Base-by-base conservation (phyloP, 2,329 filamentous ascomycete species). In the Metarhizium guizhouense region DNA sequence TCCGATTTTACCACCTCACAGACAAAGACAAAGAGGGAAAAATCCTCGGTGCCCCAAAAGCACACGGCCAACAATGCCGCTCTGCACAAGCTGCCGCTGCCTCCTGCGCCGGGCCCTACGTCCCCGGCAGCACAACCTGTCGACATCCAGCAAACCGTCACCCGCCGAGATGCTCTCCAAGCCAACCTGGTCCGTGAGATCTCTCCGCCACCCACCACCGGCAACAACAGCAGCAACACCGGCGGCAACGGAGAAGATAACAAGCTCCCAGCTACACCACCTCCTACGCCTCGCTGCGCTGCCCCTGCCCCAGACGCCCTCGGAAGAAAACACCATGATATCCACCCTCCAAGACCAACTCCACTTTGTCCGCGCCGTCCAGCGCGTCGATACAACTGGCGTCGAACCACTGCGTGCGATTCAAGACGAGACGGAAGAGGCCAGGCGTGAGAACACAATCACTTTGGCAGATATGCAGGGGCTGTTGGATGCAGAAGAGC, bases 271-370 rank as follows among this genome's bases (percentile, higher is more conserved):
- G 68, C 80, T 97, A 0, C 84, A 83, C 63, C 93, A 96, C 69
- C 84, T 97, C 10, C 85, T 96, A 40, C 88, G 89, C 18, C 85
- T 97, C 43, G 95, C 92, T 4, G 92, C 93, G 14, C 85, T 99
- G 0, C 91, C 93, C 0, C 79, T 79, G 1, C 91, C 93, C 0
- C 72, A 77, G 18, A 77, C 77, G 2, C 61, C 74, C 2, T 76
- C 76, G 53, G 85, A 91, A 63, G 87, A 95, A 68, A 64, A 74
- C 0, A 72, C 77, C 30, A 90, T 96, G 82, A 79, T 95, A 3
- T 67, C 79, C 25, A 92, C 86, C 1, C 79, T 99, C 2, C 80
- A 85, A 53, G 84, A 87, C 36, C 94, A 99, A 67, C 81, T 99
- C 0, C 86, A 88, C 65, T 99, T 99, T 66, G 91, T 97, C n/a